Evolutionary conservation across 78 protist species (phyloP), one percentile per base, ranked within the genome.

Genomic region (Dictyostelium capitatum): DNA sequence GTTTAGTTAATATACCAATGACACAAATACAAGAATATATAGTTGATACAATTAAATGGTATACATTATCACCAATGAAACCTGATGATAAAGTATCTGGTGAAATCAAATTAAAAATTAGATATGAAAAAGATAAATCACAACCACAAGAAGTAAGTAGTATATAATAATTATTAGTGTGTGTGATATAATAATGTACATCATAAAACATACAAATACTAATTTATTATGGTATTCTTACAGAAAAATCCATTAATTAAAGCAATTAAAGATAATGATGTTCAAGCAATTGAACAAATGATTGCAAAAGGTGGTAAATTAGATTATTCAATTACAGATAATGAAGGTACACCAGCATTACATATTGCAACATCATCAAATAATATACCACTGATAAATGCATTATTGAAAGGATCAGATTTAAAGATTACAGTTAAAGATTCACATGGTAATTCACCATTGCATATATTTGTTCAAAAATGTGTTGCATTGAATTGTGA

Each of bases 181-280:
- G n/a, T n/a, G n/a, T n/a, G n/a, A n/a, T n/a, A n/a, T n/a, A n/a
- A n/a, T n/a, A n/a, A n/a, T n/a, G n/a, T n/a, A n/a, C n/a, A n/a
- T n/a, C n/a, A n/a, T n/a, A n/a, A n/a, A n/a, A n/a, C n/a, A n/a
- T n/a, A n/a, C n/a, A n/a, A n/a, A n/a, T n/a, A n/a, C n/a, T n/a
- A n/a, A n/a, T n/a, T n/a, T n/a, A n/a, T n/a, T n/a, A n/a, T n/a
- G n/a, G n/a, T 62, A 25, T 64, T 64, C 11, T 28, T 64, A 11
- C 37, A 83, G 54, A 84, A 84, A 70, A 83, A 75, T 28, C 93
- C 93, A 50, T 64, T 87, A 19, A 87, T 87, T 25, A 87, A 87
- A 50, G 80, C 80, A n/a, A 87, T 87, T 28, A 87, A 87, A 47
- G 93, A 87, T 17, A 47, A 64, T 48, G 93, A 87, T 87, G 20